A percentile compares a stretch with the other conserved stretches of the same genome.
These are phyloP conservation scores for Scopulariopsis brevicaulis DNA, from an alignment of 2,329 filamentous ascomycete genomes.

Conservation along the genomic window DNA sequence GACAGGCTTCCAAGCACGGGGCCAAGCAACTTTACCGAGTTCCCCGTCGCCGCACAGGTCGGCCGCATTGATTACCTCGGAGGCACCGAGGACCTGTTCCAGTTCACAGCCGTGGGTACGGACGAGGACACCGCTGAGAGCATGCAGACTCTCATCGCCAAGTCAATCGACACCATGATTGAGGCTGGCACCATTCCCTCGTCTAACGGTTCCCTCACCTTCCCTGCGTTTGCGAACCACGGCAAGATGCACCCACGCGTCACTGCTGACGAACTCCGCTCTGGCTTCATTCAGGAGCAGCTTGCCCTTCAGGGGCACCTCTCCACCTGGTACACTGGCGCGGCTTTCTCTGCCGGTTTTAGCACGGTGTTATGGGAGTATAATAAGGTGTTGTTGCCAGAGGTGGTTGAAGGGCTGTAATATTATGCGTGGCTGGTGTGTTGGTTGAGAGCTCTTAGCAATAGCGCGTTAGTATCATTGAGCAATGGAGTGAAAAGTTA, in stretches of 20 bases:
- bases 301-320: slow-evolving; percentile 28
- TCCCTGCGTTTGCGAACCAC: slow-evolving; percentile 19
- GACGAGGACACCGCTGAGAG: slow-evolving; percentile 9
- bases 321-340: slow-evolving; percentile 34
- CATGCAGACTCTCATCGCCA: slow-evolving; percentile 14
- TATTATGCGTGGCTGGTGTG: too few species aligned
- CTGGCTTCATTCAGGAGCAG: slow-evolving; percentile 27
- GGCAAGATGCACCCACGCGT: slow-evolving; percentile 23
- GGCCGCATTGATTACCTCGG: slow-evolving; percentile 18
- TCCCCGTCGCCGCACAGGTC: slow-evolving; percentile 11
- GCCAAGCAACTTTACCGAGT: slow-evolving; percentile 13
- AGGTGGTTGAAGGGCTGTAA: neutral
- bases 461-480: too few species aligned
- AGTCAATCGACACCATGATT: slow-evolving; percentile 16
- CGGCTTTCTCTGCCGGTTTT: slow-evolving; percentile 20
- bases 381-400: slow-evolving; percentile 11
- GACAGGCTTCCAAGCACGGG: slow-evolving; percentile 10
- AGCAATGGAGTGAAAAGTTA: too few species aligned
- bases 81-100: slow-evolving; percentile 15
- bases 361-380: slow-evolving; percentile 20
- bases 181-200: slow-evolving; percentile 13
- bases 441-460: too few species aligned
- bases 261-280: slow-evolving; percentile 17
- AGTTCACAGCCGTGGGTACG: slow-evolving; percentile 18
- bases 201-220: neutral